Evolutionary conservation across 202 grass and related monocot genomes (phyloP).

Genomic region (Elaeis oleifera): DNA sequence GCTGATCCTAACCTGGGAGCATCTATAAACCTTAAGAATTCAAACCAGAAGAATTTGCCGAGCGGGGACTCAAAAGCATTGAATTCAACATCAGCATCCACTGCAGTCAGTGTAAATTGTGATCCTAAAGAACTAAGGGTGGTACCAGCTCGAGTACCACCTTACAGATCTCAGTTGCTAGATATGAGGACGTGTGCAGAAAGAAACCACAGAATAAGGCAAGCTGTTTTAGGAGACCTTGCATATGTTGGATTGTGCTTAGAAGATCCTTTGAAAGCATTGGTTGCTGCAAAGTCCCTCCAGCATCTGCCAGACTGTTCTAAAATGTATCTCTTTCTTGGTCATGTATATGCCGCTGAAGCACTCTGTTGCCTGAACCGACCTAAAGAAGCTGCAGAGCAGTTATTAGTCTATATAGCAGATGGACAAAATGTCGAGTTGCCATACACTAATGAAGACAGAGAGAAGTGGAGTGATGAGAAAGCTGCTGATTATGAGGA

Average conservation of each 20-base stretch:
- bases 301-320: slow-evolving; percentile 64
- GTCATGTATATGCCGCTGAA: slow-evolving; percentile 89
- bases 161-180: slow-evolving; percentile 58
- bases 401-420: slow-evolving; percentile 64
- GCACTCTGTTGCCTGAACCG: slow-evolving; percentile 69
- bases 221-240: slow-evolving; percentile 62
- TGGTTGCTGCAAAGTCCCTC: slow-evolving; percentile 53
- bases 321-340: slow-evolving; percentile 65
- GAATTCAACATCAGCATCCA: slow-evolving; percentile 13
- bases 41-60: slow-evolving; percentile 35
- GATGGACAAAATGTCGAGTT: slow-evolving; percentile 53
- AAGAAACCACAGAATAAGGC: slow-evolving; percentile 73
- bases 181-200: slow-evolving; percentile 57
- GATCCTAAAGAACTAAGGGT: slow-evolving; percentile 42
- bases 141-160: slow-evolving; percentile 47
- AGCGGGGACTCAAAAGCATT: slow-evolving; percentile 39
- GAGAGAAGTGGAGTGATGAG: slow-evolving; percentile 59
- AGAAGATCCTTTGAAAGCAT: slow-evolving; percentile 71
- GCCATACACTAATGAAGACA: slow-evolving; percentile 73
- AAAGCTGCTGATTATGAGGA: slow-evolving; percentile 74
- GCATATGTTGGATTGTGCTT: slow-evolving; percentile 77
- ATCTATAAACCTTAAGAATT: slow-evolving; percentile 36
- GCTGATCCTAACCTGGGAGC: slow-evolving; percentile 34
- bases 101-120: slow-evolving; percentile 41
- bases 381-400: slow-evolving; percentile 64